phyloP scores from a whole-genome alignment of 176 grass and related monocot species.

The Lolium multiflorum region DNA sequence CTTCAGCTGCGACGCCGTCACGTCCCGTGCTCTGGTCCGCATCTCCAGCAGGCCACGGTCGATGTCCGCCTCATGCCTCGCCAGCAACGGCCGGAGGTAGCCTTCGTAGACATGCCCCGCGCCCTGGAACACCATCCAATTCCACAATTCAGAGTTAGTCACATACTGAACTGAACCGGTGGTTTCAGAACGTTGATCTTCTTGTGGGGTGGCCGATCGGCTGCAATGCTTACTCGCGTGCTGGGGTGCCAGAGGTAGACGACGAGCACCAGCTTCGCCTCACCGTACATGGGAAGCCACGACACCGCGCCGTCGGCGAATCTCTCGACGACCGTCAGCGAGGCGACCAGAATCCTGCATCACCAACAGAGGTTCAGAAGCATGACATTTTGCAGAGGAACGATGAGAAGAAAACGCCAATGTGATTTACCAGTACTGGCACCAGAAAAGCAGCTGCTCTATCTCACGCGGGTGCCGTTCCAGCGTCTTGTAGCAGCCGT shows the following conservation, averaged over 20 bases:
- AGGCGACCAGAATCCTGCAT: slow-evolving; percentile 69
- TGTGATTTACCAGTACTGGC: slow-evolving; percentile 70
- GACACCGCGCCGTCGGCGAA: slow-evolving; percentile 53
- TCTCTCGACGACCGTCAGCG: slow-evolving; percentile 60
- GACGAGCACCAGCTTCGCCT: slow-evolving; percentile 67
- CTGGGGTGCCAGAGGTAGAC: slow-evolving; percentile 80
- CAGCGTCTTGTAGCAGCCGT: slow-evolving; percentile 83
- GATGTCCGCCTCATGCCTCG: slow-evolving; percentile 70
- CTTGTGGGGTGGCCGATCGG: neutral
- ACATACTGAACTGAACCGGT: neutral
- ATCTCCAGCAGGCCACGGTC: slow-evolving; percentile 61
- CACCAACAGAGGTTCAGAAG: neutral
- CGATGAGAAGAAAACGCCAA: neutral
- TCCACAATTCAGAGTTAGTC: neutral
- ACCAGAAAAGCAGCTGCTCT: slow-evolving; percentile 81
- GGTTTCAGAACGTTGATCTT: slow-evolving; percentile 8
- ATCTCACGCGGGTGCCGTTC: slow-evolving; percentile 52
- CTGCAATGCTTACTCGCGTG: slow-evolving; percentile 45
- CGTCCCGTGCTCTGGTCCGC: slow-evolving; percentile 50
- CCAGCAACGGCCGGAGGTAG: slow-evolving; percentile 55
- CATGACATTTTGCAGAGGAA: neutral
- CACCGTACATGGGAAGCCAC: slow-evolving; percentile 83
- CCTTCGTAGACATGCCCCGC: slow-evolving; percentile 61
- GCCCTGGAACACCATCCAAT: slow-evolving; percentile 48
- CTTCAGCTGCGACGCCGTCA: slow-evolving; percentile 44